Base-by-base conservation (phyloP, 495 filamentous ascomycete genomes). In the Talaromyces trachyspermus region DNA sequence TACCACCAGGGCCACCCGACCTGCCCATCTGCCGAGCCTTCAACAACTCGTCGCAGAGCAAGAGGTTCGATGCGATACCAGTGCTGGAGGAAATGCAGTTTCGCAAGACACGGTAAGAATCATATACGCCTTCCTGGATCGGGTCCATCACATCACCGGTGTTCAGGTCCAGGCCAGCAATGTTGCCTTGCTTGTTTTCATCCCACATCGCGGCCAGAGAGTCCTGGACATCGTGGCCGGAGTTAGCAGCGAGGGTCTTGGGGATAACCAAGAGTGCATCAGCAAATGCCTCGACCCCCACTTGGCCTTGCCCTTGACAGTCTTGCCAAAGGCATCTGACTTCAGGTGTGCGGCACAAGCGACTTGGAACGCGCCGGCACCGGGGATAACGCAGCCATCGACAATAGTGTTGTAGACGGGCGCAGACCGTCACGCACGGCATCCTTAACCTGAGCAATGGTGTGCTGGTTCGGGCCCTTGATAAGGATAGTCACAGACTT, bases 351-450 rank as follows among this genome's bases (percentile, higher is more conserved):
- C 78, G 22, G 89, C 87, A 59, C 88, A 95, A 17, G 94, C 89
- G 43, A 98, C 81, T 64, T 98, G 94, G 79, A 95, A 98, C 20
- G 94, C 89, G 44, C 92, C 92, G 46, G 84, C 92, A 26, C 92
- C 92, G 1, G 92, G 94, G 30, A 98, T 86, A 23, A 98, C 94
- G 54, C 86, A 88, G 65, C 83, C 80, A 62, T 98, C 92, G 26
- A 96, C 89, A 62, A 98, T 97, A 76, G 94, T 95, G 71, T 97
- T 98, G 78, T 95, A 96, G 39, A 96, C 89, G 87, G 92, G 51
- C 92, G 77, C 40, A 98, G 72, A 41, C 92, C 94, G 60, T 98
- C 92, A 22, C 92, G 85, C n/a, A 98, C 92, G 5, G 92, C 92
- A 64, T 98, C 92, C 49, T 87, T 90, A 48, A 98, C 87, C 61